Percentiles rank a stretch among this genome's conserved stretches.
Evolutionary conservation across 805 yeast genomes (phyloP).

Genomic region (Grigorovia humatica): DNA sequence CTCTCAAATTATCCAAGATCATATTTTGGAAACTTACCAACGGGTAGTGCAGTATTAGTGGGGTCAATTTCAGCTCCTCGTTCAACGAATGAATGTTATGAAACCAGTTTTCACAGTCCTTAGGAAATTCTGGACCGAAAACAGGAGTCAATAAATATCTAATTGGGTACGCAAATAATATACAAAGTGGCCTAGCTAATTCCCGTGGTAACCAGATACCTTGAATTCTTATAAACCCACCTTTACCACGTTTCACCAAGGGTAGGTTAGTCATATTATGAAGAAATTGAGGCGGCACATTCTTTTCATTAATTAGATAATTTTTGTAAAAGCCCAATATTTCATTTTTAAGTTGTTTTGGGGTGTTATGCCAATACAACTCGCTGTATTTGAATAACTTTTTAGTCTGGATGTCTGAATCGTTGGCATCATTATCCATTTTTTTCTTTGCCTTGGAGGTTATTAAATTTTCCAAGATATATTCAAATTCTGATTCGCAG

Average conservation of each 20-base stretch:
- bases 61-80: background rate
- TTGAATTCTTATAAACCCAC: conserved; percentile 85
- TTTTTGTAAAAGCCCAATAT: conserved; percentile 9
- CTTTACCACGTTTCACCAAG: conserved; percentile 58
- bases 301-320: conserved; percentile 7
- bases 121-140: conserved; percentile 57
- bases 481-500: conserved; percentile 5
- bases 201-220: conserved; percentile 86
- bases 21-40: background rate
- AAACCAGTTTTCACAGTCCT: conserved; percentile 20
- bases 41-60: background rate
- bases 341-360: background rate
- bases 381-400: background rate
- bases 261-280: conserved; percentile 11
- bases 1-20: background rate
- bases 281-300: conserved; percentile 7
- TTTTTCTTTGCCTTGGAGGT: background rate
- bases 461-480: background rate
- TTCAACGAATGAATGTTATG: background rate
- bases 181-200: conserved; percentile 56
- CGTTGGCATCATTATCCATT: background rate
- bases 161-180: conserved; percentile 66
- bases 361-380: background rate
- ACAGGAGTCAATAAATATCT: conserved; percentile 68
- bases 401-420: background rate